Evolutionary conservation across 1,284 basidiomycete genomes (phyloP), one percentile per base, ranked within the genome.

Genomic region (Fomes fomentarius): DNA sequence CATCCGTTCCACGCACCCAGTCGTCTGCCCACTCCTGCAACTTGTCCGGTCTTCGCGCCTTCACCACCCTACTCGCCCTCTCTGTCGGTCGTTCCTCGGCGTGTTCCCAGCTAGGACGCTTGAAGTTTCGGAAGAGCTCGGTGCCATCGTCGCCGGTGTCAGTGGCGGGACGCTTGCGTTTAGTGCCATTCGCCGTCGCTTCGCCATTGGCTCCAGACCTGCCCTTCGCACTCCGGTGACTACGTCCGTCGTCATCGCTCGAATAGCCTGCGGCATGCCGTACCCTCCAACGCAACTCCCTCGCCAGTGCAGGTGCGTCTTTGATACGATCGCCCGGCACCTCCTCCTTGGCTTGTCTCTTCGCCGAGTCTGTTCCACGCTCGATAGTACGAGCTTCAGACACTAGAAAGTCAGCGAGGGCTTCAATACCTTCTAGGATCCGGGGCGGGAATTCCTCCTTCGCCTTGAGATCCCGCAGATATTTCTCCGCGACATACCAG

Each of bases 401-500:
- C n/a, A 96, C 82, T 28, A 97, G 79, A 71, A 94, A 93, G 6
- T 84, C 78, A 0, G 92, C 82, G 3, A 96, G 79, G 1, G 81
- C 77, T 41, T 82, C 73, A 14, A 96, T 73, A 5, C 90, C 91
- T n/a, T 82, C 75, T 31, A 96, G 73, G 3, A 94, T 79, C 31
- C 92, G 84, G 1, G 78, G 56, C 43, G 79, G 68, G 56, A 89
- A 84, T 35, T 84, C 79, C 53, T 81, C 80, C 34, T 80, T 81
- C 8, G 79, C 74, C 63, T 86, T 91, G 26, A 95, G 73, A 60
- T 91, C 86, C 28, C 84, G 80, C 33, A 89, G 74, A 67, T 88
- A 89, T 62, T 85, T 87, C 59, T 94, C 90, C 1, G 83, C 92
- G 9, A 90, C 91, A 66, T 94, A 94, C 93, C 93, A 96, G 64